phyloP scores from a whole-genome alignment of 1,139 yeast species.

The Scheffersomyces titani region DNA sequence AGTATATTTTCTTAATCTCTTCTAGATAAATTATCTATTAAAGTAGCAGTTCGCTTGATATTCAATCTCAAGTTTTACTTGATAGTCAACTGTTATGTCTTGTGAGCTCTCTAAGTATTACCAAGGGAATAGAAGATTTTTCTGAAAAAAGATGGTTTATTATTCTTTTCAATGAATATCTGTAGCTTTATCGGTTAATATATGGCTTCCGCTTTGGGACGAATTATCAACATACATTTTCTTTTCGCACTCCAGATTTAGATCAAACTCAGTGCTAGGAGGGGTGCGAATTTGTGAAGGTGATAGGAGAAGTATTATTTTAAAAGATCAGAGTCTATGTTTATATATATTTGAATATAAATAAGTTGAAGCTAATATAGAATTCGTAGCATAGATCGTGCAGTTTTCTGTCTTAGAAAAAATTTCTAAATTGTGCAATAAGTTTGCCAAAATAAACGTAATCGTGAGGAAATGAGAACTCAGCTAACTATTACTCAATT shows the following conservation, averaged over 20 bases:
- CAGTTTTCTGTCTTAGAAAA: too few species aligned
- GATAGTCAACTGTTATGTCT: neutral
- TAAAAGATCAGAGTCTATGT: neutral
- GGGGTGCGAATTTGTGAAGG: neutral
- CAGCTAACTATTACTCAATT: too few species aligned
- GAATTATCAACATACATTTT: neutral
- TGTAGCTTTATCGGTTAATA: neutral
- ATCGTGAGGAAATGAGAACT: too few species aligned
- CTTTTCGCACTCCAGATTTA: neutral
- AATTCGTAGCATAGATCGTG: neutral
- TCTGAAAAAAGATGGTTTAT: neutral
- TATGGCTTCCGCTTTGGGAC: neutral
- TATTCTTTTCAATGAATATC: neutral
- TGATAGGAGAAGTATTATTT: neutral
- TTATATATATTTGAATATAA: neutral
- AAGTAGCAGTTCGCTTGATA: neutral
- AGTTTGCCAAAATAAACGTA: too few species aligned
- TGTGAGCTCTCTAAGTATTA: neutral
- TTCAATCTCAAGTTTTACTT: neutral
- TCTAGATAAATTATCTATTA: neutral
- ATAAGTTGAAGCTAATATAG: too few species aligned
- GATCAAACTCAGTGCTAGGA: neutral
- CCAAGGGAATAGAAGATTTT: neutral
- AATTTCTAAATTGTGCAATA: too few species aligned
- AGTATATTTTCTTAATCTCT: too few species aligned